Conservation (phyloP, 139 green algal genomes). For the Prasinococcaceae sp. region DNA sequence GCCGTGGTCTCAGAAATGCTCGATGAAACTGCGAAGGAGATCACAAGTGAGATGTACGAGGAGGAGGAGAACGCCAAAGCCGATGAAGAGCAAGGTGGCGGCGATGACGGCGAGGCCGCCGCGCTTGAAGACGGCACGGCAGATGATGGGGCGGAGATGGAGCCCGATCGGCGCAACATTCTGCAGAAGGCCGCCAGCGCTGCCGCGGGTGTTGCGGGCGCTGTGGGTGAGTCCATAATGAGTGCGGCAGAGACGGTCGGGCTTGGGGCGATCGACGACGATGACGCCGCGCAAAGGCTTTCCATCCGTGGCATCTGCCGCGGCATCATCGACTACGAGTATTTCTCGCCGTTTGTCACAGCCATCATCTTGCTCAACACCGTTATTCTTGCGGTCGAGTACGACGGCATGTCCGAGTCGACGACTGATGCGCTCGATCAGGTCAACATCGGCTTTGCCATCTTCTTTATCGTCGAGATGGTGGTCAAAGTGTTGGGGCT, state of each 20-base stretch:
- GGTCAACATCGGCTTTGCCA: slow-evolving; percentile 14
- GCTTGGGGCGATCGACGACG: too few relatives aligned
- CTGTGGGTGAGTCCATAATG: too few relatives aligned
- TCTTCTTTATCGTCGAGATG: slow-evolving; percentile 21
- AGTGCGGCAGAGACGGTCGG: too few relatives aligned
- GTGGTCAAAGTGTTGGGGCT: slow-evolving; percentile 16
- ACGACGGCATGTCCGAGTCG: slow-evolving; percentile 16
- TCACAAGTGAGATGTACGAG: not conserved
- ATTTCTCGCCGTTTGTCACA: slow-evolving; percentile 10
- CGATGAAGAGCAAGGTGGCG: not conserved
- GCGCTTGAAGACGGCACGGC: not conserved
- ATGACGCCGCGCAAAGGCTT: too few relatives aligned
- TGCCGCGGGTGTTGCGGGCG: too few relatives aligned
- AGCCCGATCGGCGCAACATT: too few relatives aligned
- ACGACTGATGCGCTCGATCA: slow-evolving; percentile 2
- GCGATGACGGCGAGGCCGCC: not conserved
- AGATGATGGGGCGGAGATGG: not conserved
- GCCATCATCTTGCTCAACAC: slow-evolving; percentile 17
- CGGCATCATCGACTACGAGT: slow-evolving; percentile 2
- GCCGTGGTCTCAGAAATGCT: slow-evolving; percentile 6
- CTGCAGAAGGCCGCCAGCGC: too few relatives aligned
- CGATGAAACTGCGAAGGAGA: not conserved
- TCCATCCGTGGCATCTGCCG: too few relatives aligned
- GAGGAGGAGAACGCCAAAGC: not conserved
- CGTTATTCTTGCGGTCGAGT: slow-evolving; percentile 16